Evolutionary conservation across 257 asterid species (phyloP), one percentile per base, ranked within the genome.

Genomic region (Fraxinus quadrangulata): DNA sequence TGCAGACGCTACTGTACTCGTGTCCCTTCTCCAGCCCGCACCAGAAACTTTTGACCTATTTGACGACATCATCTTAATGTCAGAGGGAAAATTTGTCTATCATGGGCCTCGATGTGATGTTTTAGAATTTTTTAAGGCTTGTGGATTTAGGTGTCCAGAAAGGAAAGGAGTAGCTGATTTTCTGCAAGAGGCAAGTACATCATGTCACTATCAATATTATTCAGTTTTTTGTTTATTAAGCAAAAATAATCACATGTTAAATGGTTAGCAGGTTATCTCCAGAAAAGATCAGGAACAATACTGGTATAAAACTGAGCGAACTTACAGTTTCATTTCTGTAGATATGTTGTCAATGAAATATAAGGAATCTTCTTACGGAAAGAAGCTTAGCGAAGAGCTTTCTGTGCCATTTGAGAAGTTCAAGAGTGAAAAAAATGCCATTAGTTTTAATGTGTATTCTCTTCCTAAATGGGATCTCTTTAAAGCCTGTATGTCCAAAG

Each of bases 141-240:
- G 88, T 8, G 91, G 95, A 36, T 90, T 90, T 73, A 80, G 23
- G 77, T 88, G 93, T 40, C 90, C 96, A 21, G 89, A 85, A 72
- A 87, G 93, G 78, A 88, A 88, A 83, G 93, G 96, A 77, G 91
- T 87, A 24, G 90, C 90, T 49, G 93, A 90, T 72, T 90, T 90
- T 78, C 84, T 90, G 74, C 96, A 87, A 80, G 90, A 88, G 86
- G 95, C 77, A 82, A 79, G 76, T 65, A 14, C 16, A 80, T 45
- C 51, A 54, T 39, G 37, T 66, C 33, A 39, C 26, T 54, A 23
- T 4, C 33, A 26, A 6, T 12, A 34, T 65, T n/a, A 1, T 65
- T 72, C 19, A 63, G 14, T 54, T 51, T 33, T 14, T 47, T 71
- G 10, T 19, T 72, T 40, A 30, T 23, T 31, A 63, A 69, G 54